Evolutionary conservation across 495 filamentous ascomycete species (phyloP), one percentile per base, ranked within the genome.

Genomic region (Pyronema omphalodes): DNA sequence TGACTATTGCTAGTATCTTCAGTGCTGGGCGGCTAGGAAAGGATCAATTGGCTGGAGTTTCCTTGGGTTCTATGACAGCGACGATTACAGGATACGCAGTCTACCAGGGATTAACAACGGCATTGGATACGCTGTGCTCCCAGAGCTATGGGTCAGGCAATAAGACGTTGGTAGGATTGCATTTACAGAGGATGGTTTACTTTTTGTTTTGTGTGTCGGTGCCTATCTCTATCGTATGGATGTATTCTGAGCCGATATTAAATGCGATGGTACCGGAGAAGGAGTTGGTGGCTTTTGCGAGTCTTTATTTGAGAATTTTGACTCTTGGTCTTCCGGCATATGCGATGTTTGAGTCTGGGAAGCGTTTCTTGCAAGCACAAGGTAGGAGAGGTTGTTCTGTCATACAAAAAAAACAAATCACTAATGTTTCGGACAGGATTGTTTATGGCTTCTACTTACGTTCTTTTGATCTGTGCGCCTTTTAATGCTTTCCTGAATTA

Each of bases 111-210:
- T 69, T 86, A 3, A 74, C 80, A 0, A 85, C 82, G 2, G 75
- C 76, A 52, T 65, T 86, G 19, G 82, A 86, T 63, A 86, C 82
- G 1, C 70, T 86, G 9, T 85, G 82, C 53, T 75, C 83, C 0
- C 82, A 86, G 62, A 83, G 83, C 1, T 86, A 83, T 58, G 82
- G 82, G 17, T 79, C 75, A 1, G 81, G 83, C 6, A 76, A 74
- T 46, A 80, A 76, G 55, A 70, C 74, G 33, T 71, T 86, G 15
- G 83, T 86, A 23, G 82, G 82, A 0, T 68, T 86, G 17, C 79
- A 86, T 50, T 62, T 82, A 12, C 82, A 86, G 61, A 70, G 82
- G 37, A 83, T 85, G 81, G 71, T 76, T 0, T 78, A 72, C 52
- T 78, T 86, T 52, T 69, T 86, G 7, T 76, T 74, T 71, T 54